phyloP scores from a whole-genome alignment of 371 early-diverging fungal genomes.

The Mycotypha africana region DNA sequence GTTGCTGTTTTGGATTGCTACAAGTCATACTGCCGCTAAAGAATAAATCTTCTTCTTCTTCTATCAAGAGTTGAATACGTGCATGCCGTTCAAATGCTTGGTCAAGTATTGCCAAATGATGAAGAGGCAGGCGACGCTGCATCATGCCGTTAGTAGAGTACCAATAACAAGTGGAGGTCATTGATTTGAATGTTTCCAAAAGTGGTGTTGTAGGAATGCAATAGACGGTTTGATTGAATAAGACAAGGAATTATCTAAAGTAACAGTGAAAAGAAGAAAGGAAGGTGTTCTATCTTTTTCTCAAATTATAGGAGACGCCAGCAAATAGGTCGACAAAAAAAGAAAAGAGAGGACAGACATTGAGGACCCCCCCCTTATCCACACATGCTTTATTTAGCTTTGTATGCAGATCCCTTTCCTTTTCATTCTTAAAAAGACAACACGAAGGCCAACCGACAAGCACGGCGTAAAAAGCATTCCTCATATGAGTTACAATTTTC shows the following conservation, averaged over 20 bases:
- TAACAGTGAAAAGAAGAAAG: background rate
- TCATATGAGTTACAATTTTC: too few relatives aligned
- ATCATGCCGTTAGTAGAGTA: conserved; percentile 27
- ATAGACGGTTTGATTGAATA: background rate
- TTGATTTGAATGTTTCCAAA: too few relatives aligned
- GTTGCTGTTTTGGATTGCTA: too few relatives aligned
- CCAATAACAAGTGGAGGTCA: conserved; percentile 27
- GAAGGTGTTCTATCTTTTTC: background rate
- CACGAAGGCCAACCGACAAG: too few relatives aligned
- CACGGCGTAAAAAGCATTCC: too few relatives aligned
- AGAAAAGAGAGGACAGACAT: background rate
- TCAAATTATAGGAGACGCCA: background rate
- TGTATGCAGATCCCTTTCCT: too few relatives aligned
- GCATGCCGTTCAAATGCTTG: conserved; percentile 23
- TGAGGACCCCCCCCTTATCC: too few relatives aligned
- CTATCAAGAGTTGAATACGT: conserved; percentile 23
- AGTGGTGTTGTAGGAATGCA: background rate
- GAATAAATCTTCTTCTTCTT: too few relatives aligned
- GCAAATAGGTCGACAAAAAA: background rate
- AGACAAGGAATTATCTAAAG: too few relatives aligned
- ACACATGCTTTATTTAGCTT: too few relatives aligned
- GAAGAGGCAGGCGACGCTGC: conserved; percentile 17
- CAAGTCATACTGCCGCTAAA: too few relatives aligned
- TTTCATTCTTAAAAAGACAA: too few relatives aligned
- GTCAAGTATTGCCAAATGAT: conserved; percentile 21